Percentiles rank a stretch among this genome's conserved stretches.
Evolutionary conservation across 225 moss, liverwort and hornwort species (phyloP).

Genomic region (Bryum argenteum): DNA sequence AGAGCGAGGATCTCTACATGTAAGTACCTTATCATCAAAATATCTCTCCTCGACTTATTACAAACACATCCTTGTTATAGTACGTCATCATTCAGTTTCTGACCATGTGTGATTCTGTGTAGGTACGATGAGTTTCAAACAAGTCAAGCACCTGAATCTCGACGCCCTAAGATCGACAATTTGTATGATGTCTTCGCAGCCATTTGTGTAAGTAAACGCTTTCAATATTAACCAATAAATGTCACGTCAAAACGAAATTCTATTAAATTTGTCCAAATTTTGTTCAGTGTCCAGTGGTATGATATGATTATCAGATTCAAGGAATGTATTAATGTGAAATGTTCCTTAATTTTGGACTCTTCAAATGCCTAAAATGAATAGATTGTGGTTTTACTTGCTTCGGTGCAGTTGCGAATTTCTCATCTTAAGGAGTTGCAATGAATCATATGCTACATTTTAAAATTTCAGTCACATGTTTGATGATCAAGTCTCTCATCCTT

Average conservation of each 20-base stretch:
- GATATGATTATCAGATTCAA: no score
- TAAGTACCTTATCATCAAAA: constrained; percentile 39
- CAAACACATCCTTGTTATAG: constrained; percentile 4
- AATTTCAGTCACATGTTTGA: no score
- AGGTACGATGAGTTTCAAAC: constrained; percentile 99
- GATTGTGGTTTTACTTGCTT: no score
- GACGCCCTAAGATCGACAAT: constrained; percentile 76
- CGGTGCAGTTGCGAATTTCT: no score
- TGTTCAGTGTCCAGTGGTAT: no score
- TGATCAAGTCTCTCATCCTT: no score
- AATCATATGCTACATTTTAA: not conserved
- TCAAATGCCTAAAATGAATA: no score
- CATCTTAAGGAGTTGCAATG: not conserved
- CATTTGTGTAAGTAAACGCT: constrained; percentile 65
- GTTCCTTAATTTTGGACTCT: no score
- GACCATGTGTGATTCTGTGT: constrained; percentile 21
- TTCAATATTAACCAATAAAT: not conserved
- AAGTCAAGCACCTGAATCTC: constrained; percentile 76
- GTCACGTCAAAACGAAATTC: no score
- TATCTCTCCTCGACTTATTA: not conserved
- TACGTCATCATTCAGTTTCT: constrained; percentile 6
- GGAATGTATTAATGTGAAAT: no score
- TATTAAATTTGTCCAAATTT: no score
- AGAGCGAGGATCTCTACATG: constrained; percentile 93
- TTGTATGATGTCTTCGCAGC: constrained; percentile 91